phyloP scores from a whole-genome alignment of 345 rosid genomes.

The Populus simonii region DNA sequence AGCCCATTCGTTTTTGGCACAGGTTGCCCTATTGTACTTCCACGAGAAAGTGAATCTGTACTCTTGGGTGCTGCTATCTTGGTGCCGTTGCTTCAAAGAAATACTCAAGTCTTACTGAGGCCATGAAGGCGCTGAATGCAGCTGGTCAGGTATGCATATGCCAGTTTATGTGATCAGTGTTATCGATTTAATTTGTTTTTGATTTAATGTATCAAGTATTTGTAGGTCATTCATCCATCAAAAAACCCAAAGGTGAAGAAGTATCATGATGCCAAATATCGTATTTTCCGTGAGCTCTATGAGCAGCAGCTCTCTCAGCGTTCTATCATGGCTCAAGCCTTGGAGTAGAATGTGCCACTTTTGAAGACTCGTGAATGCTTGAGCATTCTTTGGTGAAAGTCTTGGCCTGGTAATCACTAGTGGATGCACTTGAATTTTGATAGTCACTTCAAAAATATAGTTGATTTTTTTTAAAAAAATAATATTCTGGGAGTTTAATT shows the following conservation, averaged over 20 bases:
- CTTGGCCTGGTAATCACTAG: background rate
- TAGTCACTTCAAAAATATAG: background rate
- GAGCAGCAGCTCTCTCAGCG: constrained; percentile 76
- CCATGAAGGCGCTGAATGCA: constrained; percentile 80
- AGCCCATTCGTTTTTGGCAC: constrained; percentile 3
- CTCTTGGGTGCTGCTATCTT: constrained; percentile 93
- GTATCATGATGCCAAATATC: constrained; percentile 88
- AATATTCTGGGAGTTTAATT: background rate
- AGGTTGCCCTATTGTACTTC: constrained; percentile 90
- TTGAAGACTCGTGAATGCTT: background rate
- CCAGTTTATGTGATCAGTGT: background rate
- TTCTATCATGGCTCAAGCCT: constrained; percentile 63
- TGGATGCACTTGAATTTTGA: background rate
- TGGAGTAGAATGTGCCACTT: constrained; percentile 24
- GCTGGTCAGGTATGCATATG: constrained; percentile 69
- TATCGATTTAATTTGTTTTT: background rate
- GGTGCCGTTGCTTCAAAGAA: constrained; percentile 84
- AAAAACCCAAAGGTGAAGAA: constrained; percentile 72
- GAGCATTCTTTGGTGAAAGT: background rate
- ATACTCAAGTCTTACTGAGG: constrained; percentile 63
- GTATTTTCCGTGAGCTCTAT: constrained; percentile 66
- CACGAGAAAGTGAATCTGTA: constrained; percentile 82
- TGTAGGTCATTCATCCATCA: constrained; percentile 78
- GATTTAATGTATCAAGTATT: background rate
- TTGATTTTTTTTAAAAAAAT: background rate